Evolutionary conservation across 768 basidiomycete species (phyloP).

Genomic region (Pisolithus sp.): DNA sequence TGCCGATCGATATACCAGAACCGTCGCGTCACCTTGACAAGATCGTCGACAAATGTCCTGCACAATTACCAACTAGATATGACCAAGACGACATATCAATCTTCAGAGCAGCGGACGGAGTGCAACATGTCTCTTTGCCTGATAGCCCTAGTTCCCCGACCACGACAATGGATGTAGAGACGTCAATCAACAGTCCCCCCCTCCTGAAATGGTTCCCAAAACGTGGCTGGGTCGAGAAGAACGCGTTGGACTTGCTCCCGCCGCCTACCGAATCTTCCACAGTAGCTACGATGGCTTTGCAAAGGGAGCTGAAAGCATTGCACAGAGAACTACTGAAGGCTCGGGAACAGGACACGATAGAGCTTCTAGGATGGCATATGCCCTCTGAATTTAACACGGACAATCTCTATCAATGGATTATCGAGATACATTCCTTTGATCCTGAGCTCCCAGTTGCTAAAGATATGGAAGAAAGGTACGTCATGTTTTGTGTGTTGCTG

Average conservation of each 20-base stretch:
- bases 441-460: conserved; percentile 50
- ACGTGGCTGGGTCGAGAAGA: conserved; percentile 41
- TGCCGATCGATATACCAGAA: conserved; percentile 48
- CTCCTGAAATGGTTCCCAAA: conserved; percentile 46
- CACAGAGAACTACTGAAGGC: conserved; percentile 50
- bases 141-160: background rate
- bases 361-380: conserved; percentile 60
- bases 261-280: conserved; percentile 53
- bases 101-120: conserved; percentile 23
- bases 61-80: conserved; percentile 38
- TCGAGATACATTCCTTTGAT: conserved; percentile 70
- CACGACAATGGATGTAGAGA: too few species aligned
- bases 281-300: conserved; percentile 51
- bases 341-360: conserved; percentile 37
- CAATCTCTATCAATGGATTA: conserved; percentile 68
- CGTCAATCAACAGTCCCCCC: background rate
- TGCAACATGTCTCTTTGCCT: background rate
- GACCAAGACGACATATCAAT: conserved; percentile 47
- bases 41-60: conserved; percentile 38
- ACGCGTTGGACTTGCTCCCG: conserved; percentile 45
- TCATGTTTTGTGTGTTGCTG: conserved; percentile 1
- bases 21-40: conserved; percentile 47
- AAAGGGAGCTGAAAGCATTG: conserved; percentile 56
- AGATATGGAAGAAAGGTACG: conserved; percentile 48
- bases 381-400: conserved; percentile 59